Conservation (phyloP, 768 basidiomycete species). For the Pleurotus pulmonarius region DNA sequence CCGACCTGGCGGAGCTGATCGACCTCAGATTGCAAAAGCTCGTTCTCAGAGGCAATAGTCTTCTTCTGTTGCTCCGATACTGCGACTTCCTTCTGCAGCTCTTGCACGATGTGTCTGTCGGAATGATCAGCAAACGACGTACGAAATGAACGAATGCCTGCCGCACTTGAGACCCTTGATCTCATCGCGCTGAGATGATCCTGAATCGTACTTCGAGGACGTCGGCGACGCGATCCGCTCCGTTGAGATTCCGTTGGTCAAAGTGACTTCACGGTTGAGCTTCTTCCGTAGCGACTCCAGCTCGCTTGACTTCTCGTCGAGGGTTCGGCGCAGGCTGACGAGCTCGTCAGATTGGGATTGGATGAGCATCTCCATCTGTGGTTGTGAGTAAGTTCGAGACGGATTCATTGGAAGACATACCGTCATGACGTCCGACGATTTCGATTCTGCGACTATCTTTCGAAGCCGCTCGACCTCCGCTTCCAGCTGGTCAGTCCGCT, state of each 20-base stretch:
- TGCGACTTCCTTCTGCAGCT: constrained; percentile 79
- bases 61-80: constrained; percentile 59
- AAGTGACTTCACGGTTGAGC: constrained; percentile 50
- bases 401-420: constrained; percentile 14
- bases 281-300: constrained; percentile 57
- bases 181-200: constrained; percentile 50
- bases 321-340: constrained; percentile 21
- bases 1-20: constrained; percentile 71
- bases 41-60: constrained; percentile 75
- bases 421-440: constrained; percentile 14
- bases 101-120: constrained; percentile 78
- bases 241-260: constrained; percentile 41
- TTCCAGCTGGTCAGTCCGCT: constrained; percentile 31
- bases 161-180: constrained; percentile 79
- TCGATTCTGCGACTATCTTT: constrained; percentile 38
- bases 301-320: constrained; percentile 40
- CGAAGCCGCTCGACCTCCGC: constrained; percentile 57
- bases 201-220: constrained; percentile 50
- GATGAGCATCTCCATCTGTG: constrained; percentile 24
- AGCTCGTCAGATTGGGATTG: constrained; percentile 24
- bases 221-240: constrained; percentile 26
- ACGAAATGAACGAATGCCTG: no score
- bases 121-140: not conserved
- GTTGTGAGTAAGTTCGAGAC: not conserved
- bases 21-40: constrained; percentile 58